A percentile compares a stretch with the other conserved stretches of the same genome.
These are phyloP conservation scores for Aspergillus ostianus DNA, from an alignment of 495 filamentous ascomycete genomes.

Conservation along the genomic window DNA sequence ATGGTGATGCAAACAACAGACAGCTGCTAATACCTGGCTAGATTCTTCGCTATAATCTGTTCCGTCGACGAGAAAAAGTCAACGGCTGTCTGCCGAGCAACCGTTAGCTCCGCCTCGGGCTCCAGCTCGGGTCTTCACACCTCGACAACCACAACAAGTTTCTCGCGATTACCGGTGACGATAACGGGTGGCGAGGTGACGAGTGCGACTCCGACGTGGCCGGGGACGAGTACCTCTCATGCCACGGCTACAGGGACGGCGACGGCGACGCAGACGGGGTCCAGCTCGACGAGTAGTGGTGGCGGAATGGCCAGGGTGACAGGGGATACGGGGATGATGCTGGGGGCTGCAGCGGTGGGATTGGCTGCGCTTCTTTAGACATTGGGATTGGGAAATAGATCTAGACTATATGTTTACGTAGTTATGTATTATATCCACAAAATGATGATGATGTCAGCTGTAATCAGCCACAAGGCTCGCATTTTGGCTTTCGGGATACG, in stretches of 20 bases:
- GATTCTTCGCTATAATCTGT: not conserved
- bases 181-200: conserved; percentile 31
- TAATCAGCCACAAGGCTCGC: not conserved
- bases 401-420: not conserved
- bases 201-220: conserved; percentile 6
- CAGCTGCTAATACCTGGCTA: not conserved
- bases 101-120: conserved; percentile 27
- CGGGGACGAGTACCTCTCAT: conserved; percentile 1
- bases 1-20: not conserved
- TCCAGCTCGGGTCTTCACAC: conserved; percentile 25
- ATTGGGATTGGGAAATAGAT: not conserved
- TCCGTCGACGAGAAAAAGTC: not conserved
- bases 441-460: not conserved
- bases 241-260: not conserved
- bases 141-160: conserved; percentile 23
- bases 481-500: not conserved
- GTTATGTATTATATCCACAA: not conserved
- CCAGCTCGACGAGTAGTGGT: conserved; percentile 18
- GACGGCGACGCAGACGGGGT: conserved; percentile 2
- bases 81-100: conserved; percentile 32
- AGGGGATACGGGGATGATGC: conserved; percentile 12
- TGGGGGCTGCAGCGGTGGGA: conserved; percentile 22
- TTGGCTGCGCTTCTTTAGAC: conserved; percentile 10
- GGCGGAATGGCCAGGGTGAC: conserved; percentile 13
- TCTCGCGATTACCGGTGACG: conserved; percentile 28